These are phyloP conservation scores for Emergomyces pasteurianus DNA, from an alignment of 2,329 filamentous ascomycete species.

Conservation along the genomic window DNA sequence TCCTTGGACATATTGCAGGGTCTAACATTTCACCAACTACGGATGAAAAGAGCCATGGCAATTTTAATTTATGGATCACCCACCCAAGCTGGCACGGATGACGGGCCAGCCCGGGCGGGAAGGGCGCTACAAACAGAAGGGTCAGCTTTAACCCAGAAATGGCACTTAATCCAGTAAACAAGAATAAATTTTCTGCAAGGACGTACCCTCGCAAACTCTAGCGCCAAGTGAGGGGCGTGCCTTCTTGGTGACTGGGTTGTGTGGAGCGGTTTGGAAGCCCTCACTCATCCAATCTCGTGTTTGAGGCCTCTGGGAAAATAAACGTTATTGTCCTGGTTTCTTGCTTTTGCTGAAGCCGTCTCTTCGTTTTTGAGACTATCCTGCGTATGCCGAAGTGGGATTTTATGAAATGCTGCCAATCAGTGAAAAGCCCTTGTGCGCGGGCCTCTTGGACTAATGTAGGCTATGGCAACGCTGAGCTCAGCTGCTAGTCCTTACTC, in stretches of 20 bases:
- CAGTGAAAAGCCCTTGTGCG: too few relatives aligned
- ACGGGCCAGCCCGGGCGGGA: neutral
- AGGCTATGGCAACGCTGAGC: neutral
- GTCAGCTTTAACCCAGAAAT: neutral
- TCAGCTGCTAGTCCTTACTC: neutral
- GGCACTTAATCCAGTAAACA: neutral
- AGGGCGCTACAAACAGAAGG: neutral
- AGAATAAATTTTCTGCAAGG: neutral
- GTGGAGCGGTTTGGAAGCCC: neutral
- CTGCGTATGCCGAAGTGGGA: neutral
- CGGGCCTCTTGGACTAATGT: neutral
- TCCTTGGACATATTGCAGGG: too few relatives aligned
- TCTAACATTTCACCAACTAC: too few relatives aligned
- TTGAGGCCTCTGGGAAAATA: neutral
- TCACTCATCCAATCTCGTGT: neutral
- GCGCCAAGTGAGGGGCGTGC: neutral
- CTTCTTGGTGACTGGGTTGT: neutral
- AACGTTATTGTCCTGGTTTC: neutral
- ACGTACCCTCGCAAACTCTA: neutral
- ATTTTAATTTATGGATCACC: neutral
- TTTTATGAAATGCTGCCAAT: too few relatives aligned
- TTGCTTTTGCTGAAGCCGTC: neutral
- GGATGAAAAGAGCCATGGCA: too few relatives aligned
- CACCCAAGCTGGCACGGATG: neutral
- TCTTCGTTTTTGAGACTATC: neutral